Percentiles rank a stretch among this genome's conserved stretches.
Evolutionary conservation across 179 eudicot species (phyloP).

Genomic region (Beta macrorhiza): DNA sequence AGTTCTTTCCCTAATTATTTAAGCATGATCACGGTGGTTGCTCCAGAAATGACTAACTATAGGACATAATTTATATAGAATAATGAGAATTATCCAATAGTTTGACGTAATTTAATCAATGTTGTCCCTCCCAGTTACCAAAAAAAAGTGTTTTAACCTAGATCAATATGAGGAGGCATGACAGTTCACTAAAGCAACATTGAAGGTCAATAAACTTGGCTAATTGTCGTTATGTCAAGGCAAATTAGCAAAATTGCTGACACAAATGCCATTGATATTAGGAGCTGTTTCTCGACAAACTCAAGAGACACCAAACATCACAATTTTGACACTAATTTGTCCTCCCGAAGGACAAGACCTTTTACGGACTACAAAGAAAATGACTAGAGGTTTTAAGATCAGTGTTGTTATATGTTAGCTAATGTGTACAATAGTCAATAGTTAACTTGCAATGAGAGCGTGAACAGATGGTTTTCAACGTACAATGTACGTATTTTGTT

Average conservation of each 20-base stretch:
- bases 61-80: neutral
- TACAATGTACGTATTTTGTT: neutral
- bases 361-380: constrained; percentile 6
- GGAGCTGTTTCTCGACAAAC: constrained; percentile 31
- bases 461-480: neutral
- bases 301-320: constrained; percentile 15
- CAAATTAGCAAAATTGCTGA: constrained; percentile 16
- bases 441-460: neutral
- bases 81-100: neutral
- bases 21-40: constrained; percentile 24
- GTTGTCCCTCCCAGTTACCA: constrained; percentile 15
- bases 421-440: neutral
- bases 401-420: neutral
- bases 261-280: constrained; percentile 20
- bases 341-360: constrained; percentile 13
- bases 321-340: constrained; percentile 19
- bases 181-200: constrained; percentile 24
- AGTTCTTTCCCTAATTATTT: constrained; percentile 15
- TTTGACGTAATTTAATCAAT: neutral
- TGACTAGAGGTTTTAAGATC: neutral
- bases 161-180: constrained; percentile 26
- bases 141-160: constrained; percentile 26
- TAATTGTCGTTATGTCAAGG: constrained; percentile 27
- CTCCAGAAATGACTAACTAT: constrained; percentile 19
- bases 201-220: constrained; percentile 21